Base-by-base conservation (phyloP, 2,329 filamentous ascomycete genomes). In the Periconia digitata region DNA sequence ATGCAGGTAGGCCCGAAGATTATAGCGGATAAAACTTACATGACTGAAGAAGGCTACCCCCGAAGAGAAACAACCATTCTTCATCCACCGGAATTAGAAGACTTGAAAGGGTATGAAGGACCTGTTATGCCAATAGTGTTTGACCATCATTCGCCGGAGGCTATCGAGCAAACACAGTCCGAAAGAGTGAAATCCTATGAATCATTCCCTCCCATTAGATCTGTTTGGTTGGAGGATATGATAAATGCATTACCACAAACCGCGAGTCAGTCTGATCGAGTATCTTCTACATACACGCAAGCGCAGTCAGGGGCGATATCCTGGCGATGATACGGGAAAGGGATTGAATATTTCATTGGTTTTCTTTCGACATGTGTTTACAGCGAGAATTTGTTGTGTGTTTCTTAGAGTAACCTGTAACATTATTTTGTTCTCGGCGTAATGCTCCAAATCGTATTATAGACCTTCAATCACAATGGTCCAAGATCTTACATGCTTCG, bases 51-150 rank as follows among this genome's bases (percentile, higher is more conserved):
- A 27, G 77, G 76, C 3, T 62, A 71, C 37, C 58, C 69, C 47
- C 67, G 70, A 22, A 75, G 68, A 16, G 73, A 78, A 51, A 72
- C 71, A 4, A 76, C 71, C 5, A 76, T 74, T 62, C 63, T 78
- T 1, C 74, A 80, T 54, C 71, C 74, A 23, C 75, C 76, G 1
- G 69, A 63, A 1, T 44, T 76, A 3, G 72, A 74, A 44, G 60
- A 69, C 37, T 55, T 69, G 47, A 59, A 54, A 3, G 43, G 46
- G 1, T 69, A 68, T 32, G 40, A 36, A 2, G 66, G 67, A 13
- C 54, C 58, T 6, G 58, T 68, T 3, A 51, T 63, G 18, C 57
- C 61, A 1, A 57, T 71, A 17, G 59, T 66, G 17, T 71, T 71
- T 37, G 51, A 60, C 22, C 60, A 66, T 20, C n/a, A 41, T 16